Conservation (phyloP, 768 basidiomycete species). For the Cantharellus anzutake region DNA sequence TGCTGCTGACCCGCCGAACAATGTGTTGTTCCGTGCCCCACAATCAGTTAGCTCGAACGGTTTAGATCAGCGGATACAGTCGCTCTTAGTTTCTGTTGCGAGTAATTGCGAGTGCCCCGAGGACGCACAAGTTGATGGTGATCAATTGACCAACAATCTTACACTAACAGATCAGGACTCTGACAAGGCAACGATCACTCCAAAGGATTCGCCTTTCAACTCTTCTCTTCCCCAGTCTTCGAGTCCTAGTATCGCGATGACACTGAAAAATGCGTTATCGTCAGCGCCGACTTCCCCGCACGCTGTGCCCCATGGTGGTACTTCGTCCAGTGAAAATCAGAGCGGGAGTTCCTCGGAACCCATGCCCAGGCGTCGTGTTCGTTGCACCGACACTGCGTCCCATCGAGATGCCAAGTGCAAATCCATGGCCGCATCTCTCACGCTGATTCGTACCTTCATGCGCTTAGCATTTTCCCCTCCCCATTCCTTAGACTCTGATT, state of each 20-base stretch:
- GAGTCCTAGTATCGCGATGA: neutral
- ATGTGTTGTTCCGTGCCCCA: neutral
- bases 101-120: neutral
- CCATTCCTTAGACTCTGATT: slow-evolving; percentile 11
- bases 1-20: slow-evolving; percentile 2
- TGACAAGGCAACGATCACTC: neutral
- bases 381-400: neutral
- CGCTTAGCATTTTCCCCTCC: slow-evolving; percentile 19
- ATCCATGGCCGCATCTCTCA: slow-evolving; percentile 10
- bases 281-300: neutral
- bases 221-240: neutral
- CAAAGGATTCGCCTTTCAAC: neutral
- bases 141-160: neutral
- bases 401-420: slow-evolving; percentile 5
- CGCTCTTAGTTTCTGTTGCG: neutral
- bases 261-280: neutral
- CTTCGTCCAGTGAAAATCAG: neutral
- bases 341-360: neutral
- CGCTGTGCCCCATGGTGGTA: too few species aligned
- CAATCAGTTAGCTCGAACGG: neutral
- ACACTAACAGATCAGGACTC: neutral
- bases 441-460: slow-evolving; percentile 22
- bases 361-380: neutral
- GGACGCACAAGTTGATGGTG: neutral
- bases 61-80: neutral